Conservation (phyloP, 2,329 filamentous ascomycete genomes). For the Cladorrhinum sp. region DNA sequence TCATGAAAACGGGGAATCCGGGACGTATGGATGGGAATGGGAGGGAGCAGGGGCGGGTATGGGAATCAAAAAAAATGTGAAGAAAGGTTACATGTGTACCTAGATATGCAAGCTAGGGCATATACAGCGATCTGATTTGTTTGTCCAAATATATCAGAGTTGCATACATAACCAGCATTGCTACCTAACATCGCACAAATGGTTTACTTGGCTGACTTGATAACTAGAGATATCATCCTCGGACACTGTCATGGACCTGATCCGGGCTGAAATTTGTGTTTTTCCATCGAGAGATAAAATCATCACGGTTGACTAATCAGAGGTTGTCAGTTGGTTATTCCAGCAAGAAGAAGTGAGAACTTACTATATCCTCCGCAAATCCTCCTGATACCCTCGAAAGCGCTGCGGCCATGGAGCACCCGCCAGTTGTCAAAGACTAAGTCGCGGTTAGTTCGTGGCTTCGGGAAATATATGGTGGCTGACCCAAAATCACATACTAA, state of each 20-base stretch:
- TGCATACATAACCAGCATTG: background rate
- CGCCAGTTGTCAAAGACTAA: conserved; percentile 97
- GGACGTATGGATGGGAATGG: background rate
- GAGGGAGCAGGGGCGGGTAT: background rate
- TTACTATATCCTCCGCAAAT: conserved; percentile 90
- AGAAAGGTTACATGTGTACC: background rate
- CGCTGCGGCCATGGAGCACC: conserved; percentile 79
- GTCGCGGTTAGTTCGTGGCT: conserved; percentile 9
- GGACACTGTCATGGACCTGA: conserved; percentile 38
- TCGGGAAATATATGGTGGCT: conserved; percentile 9
- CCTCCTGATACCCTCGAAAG: conserved; percentile 78
- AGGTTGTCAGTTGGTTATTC: background rate
- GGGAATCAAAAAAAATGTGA: too few relatives aligned
- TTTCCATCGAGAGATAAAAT: conserved; percentile 73
- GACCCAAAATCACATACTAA: conserved; percentile 55
- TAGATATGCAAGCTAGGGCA: background rate
- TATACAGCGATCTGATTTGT: background rate
- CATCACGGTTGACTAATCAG: conserved; percentile 67
- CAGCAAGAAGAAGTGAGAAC: conserved; percentile 35
- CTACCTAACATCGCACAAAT: background rate
- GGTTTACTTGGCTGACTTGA: too few relatives aligned
- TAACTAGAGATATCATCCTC: conserved; percentile 28
- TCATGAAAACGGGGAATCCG: background rate
- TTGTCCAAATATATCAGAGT: background rate
- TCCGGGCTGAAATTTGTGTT: conserved; percentile 62